Base-by-base conservation (phyloP, 2,329 filamentous ascomycete species). In the Byssochlamys sp. region DNA sequence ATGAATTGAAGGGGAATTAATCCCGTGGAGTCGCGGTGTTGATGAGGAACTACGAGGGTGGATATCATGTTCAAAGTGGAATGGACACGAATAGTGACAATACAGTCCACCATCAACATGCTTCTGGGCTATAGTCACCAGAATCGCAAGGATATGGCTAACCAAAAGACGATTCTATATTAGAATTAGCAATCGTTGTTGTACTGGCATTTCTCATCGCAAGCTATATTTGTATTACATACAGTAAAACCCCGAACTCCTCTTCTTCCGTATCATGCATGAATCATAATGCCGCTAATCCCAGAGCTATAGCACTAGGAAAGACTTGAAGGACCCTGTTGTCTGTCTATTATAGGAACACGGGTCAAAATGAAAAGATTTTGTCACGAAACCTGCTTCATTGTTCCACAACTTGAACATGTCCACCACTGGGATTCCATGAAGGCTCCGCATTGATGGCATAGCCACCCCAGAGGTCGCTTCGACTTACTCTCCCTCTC, bases 341-440 rank as follows among this genome's bases (percentile, higher is more conserved):
- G 5, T 51, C 24, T 51, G 12, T 51, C 12, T 3, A 6, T 12
- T 28, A 14, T 24, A 14, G 12, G 24, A 28, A 45, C 39, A 45
- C 7, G 5, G n/a, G 5, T 7, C n/a, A 45, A 28, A 19, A 12
- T 31, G 26, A 19, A 27, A 35, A 54, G 27, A 19, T 25, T 14
- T 14, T 12, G 57, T 71, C 61, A 80, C n/a, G 79, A 81, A 48
- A 68, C 69, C 35, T 69, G 64, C 67, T 85, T 86, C 81, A 86
- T 82, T 7, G 69, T 73, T 54, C 83, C 83, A 67, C 84, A 86
- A 10, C 74, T 73, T 12, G 79, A 78, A 63, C 84, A 86, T 3
- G 82, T 85, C 83, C 83, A 86, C 82, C 83, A 86, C 63, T 82
- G 72, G 24, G 76, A 78, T 67, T 86, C 84, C 82, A 85, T 86